Conservation (phyloP, 805 yeast genomes). For the Metschnikowia kofuensis region DNA sequence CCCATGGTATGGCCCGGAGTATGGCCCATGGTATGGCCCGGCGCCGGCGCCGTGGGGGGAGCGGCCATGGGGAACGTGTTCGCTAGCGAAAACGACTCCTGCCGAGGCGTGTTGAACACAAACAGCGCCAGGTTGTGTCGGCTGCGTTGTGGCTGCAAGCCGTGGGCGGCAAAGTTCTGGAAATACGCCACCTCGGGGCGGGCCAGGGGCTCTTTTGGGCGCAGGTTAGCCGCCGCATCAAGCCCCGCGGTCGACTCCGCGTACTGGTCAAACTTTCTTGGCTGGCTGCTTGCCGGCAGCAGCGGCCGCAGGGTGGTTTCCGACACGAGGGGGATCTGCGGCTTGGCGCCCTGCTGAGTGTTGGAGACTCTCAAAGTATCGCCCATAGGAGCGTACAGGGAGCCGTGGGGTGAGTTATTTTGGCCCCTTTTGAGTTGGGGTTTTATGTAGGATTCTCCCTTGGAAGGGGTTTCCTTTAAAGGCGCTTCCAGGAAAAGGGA, state of each 20-base stretch:
- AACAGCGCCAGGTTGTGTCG: slow-evolving; percentile 18
- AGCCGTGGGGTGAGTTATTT: neutral
- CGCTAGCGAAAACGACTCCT: slow-evolving; percentile 28
- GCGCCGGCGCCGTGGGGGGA: slow-evolving; percentile 2
- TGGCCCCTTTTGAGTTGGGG: neutral
- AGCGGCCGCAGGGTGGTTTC: slow-evolving; percentile 11
- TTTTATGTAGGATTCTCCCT: neutral
- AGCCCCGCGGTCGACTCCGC: slow-evolving; percentile 3
- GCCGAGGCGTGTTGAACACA: slow-evolving; percentile 27
- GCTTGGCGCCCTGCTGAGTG: neutral
- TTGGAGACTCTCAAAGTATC: slow-evolving; percentile 14
- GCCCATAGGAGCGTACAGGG: slow-evolving; percentile 9
- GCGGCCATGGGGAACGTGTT: slow-evolving; percentile 20
- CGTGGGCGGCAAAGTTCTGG: slow-evolving; percentile 8
- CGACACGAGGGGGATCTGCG: slow-evolving; percentile 4
- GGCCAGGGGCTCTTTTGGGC: slow-evolving; percentile 8
- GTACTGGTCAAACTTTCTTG: slow-evolving; percentile 15
- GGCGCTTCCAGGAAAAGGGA: too few relatives aligned
- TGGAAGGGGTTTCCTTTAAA: too few relatives aligned
- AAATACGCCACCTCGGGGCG: slow-evolving; percentile 11
- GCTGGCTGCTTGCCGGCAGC: slow-evolving; percentile 15
- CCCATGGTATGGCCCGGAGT: too few relatives aligned
- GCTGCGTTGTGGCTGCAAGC: slow-evolving; percentile 7
- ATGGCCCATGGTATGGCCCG: too few relatives aligned
- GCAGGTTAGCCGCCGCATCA: slow-evolving; percentile 1